These are phyloP conservation scores for Vigna mungo DNA, from an alignment of 306 rosid species.

Conservation along the genomic window DNA sequence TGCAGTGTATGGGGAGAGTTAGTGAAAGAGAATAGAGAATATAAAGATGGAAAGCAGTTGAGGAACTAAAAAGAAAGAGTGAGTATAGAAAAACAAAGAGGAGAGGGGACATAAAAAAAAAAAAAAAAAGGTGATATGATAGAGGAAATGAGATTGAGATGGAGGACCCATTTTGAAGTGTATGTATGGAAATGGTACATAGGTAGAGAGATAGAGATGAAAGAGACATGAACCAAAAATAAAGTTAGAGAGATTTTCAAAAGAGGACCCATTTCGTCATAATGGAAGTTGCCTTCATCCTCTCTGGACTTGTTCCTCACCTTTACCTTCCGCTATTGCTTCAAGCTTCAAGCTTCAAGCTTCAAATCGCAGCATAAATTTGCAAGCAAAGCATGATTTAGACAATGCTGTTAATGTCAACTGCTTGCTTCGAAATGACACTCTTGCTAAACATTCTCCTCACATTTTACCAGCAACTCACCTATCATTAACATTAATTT, in stretches of 20 bases:
- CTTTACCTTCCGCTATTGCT: slow-evolving; percentile 56
- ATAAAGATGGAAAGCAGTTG: slow-evolving; percentile 49
- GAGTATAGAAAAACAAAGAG: neutral
- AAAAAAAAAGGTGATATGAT: slow-evolving; percentile 43
- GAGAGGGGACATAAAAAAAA: too few relatives aligned
- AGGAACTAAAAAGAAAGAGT: slow-evolving; percentile 35
- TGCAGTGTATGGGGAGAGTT: slow-evolving; percentile 23
- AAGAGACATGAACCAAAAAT: slow-evolving; percentile 33
- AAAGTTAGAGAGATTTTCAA: slow-evolving; percentile 31
- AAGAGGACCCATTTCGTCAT: slow-evolving; percentile 56
- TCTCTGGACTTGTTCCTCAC: slow-evolving; percentile 64
- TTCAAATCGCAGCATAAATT: slow-evolving; percentile 49
- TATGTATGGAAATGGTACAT: slow-evolving; percentile 39
- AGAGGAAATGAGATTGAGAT: slow-evolving; percentile 49
- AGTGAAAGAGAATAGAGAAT: slow-evolving; percentile 45
- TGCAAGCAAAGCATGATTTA: slow-evolving; percentile 60
- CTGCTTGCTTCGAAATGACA: slow-evolving; percentile 38
- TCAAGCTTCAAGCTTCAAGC: slow-evolving; percentile 63
- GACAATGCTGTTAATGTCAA: slow-evolving; percentile 48
- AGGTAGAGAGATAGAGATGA: slow-evolving; percentile 44
- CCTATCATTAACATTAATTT: neutral
- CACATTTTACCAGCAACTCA: slow-evolving; percentile 4
- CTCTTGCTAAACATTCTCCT: slow-evolving; percentile 35
- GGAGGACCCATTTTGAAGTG: slow-evolving; percentile 58
- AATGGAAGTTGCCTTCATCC: slow-evolving; percentile 80